Evolutionary conservation across 1,139 yeast genomes (phyloP).

Genomic region (Scheffersomyces lignicola): DNA sequence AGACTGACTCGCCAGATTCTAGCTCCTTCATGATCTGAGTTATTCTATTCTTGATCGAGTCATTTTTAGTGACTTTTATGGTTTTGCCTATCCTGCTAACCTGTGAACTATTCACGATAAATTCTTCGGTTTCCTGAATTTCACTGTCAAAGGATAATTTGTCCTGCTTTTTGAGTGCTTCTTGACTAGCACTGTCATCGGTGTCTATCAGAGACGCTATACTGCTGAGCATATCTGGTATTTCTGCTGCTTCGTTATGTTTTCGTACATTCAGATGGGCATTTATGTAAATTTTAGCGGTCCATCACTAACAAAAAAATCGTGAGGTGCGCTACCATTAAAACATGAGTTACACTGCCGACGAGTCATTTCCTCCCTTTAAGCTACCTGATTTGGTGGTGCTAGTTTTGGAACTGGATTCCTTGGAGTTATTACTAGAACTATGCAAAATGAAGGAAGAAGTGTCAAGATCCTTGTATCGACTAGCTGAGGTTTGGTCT

Average conservation of each 20-base stretch:
- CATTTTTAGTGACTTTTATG: conserved; percentile 24
- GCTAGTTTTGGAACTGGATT: background rate
- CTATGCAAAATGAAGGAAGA: conserved; percentile 16
- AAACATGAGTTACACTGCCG: too few species aligned
- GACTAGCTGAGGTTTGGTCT: conserved; percentile 14
- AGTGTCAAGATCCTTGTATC: conserved; percentile 28
- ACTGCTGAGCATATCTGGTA: conserved; percentile 1
- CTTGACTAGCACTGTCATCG: background rate
- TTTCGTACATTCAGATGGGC: too few species aligned
- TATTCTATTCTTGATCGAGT: conserved; percentile 23
- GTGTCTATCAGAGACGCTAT: conserved; percentile 1
- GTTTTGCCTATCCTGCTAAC: conserved; percentile 4
- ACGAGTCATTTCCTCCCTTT: background rate
- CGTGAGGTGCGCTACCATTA: too few species aligned
- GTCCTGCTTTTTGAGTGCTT: background rate
- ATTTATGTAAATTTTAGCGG: too few species aligned
- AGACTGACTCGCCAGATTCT: conserved; percentile 9
- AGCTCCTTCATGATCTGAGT: conserved; percentile 15
- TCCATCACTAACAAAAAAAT: too few species aligned
- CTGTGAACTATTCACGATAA: conserved; percentile 7
- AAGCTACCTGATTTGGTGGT: background rate
- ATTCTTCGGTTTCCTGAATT: conserved; percentile 4
- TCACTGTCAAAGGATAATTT: conserved; percentile 3
- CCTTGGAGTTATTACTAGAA: background rate
- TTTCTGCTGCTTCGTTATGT: too few species aligned